Base-by-base conservation (phyloP, 163 green algal species). In the Trebouxiophyceae sp. region DNA sequence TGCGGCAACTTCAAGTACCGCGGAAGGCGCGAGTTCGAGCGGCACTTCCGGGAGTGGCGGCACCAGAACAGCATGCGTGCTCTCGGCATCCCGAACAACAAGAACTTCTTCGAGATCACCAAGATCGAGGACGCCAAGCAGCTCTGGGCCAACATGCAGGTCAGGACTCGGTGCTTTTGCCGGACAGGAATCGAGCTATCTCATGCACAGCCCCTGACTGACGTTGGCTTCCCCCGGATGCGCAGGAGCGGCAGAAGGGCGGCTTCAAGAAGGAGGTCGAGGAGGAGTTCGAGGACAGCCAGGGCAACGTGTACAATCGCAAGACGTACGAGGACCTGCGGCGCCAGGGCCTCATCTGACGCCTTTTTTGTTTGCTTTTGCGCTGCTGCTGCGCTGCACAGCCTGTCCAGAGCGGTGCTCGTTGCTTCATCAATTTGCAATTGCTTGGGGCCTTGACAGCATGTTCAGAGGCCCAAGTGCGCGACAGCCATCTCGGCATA, bases 291-390 rank as follows among this genome's bases (percentile, higher is more conserved):
- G 94, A 99, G 82, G 94, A 98, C 71, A 81, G 68, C 8, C 62
- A 90, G 39, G 93, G 94, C 65, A 98, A 98, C 69, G 91, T 99
- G 54, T 97, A 96, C 83, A 92, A 87, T 68, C 87, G 83, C 57
- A 93, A 92, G 72, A 95, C 85, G 5, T 99, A 91, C 62, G 77
- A 88, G 33, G 90, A 98, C 66, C 73, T 99, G 45, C 81, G 86
- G 77, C 68, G 87, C 2, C 92, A 99, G 72, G 93, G 93, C 5
- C 72, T 98, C 26, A 82, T 97, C n/a, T 74, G 31, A 69, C 12
- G 7, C n/a, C n/a, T n/a, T n/a, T n/a, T n/a, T n/a, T n/a, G n/a
- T n/a, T n/a, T n/a, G n/a, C n/a, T n/a, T n/a, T n/a, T n/a, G n/a
- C n/a, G n/a, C n/a, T n/a, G n/a, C n/a, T n/a, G n/a, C n/a, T n/a